Conservation (phyloP, 1,284 basidiomycete genomes). For the Fomes fomentarius region DNA sequence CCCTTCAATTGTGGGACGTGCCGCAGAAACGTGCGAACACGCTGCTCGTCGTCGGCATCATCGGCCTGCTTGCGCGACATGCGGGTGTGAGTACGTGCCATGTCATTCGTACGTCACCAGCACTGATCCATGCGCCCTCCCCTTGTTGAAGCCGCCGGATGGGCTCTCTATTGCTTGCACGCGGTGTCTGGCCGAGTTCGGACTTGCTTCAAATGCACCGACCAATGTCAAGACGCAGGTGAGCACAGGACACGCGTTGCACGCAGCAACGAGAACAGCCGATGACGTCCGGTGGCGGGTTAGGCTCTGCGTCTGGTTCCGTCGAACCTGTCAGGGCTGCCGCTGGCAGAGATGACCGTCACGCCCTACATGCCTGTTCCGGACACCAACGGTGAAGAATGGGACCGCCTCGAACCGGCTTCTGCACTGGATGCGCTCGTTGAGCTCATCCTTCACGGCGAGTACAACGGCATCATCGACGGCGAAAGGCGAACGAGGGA, state of each 20-base stretch:
- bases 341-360: slow-evolving; percentile 62
- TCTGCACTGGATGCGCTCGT: slow-evolving; percentile 78
- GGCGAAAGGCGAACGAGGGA: slow-evolving; percentile 58
- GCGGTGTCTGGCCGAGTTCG: slow-evolving; percentile 86
- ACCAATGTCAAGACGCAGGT: slow-evolving; percentile 86
- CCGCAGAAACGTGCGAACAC: slow-evolving; percentile 74
- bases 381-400: slow-evolving; percentile 85
- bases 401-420: slow-evolving; percentile 78
- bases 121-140: neutral
- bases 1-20: slow-evolving; percentile 95
- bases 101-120: neutral
- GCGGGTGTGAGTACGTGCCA: slow-evolving; percentile 54
- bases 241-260: slow-evolving; percentile 6
- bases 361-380: slow-evolving; percentile 84
- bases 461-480: slow-evolving; percentile 68
- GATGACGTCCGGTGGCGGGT: neutral
- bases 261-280: neutral
- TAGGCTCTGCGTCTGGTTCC: slow-evolving; percentile 73
- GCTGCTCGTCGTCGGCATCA: slow-evolving; percentile 76
- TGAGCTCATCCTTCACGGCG: slow-evolving; percentile 75
- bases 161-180: slow-evolving; percentile 61
- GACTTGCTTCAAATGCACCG: slow-evolving; percentile 91
- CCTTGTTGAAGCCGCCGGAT: slow-evolving; percentile 59
- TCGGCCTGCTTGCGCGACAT: slow-evolving; percentile 79
- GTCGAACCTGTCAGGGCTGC: slow-evolving; percentile 53